Evolutionary conservation across 129 eudicot genomes (phyloP), one percentile per base, ranked within the genome.

Genomic region (Sambucus nigra): DNA sequence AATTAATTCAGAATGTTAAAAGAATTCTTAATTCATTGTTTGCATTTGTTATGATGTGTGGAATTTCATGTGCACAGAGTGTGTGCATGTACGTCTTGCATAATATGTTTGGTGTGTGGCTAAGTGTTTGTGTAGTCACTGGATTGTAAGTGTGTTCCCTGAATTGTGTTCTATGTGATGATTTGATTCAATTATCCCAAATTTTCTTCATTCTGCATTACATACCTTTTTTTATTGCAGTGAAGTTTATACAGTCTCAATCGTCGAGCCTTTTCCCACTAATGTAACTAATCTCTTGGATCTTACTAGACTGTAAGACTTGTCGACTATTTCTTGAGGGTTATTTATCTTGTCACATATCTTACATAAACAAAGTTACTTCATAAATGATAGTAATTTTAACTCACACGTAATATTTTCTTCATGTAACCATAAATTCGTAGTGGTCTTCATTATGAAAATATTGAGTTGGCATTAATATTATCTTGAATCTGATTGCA

Each of bases 191-290:
- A 32, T 5, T 12, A n/a, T 25, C 55, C 60, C 33, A 42, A 25
- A n/a, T n/a, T n/a, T n/a, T n/a, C n/a, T n/a, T n/a, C n/a, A n/a
- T n/a, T n/a, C n/a, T n/a, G n/a, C n/a, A n/a, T n/a, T n/a, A 25
- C 29, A 22, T 31, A 26, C 6, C 6, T 13, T 4, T 18, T 49
- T 18, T 39, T 4, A 15, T 68, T 76, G 53, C 76, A 86, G 99
- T 74, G 96, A 92, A 82, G 96, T 82, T 19, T 92, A 86, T 70
- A 96, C 96, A 5, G 99, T 92, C 18, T 92, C 99, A 14, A 82
- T 92, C 65, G 96, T 86, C 49, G 99, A 96, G 47, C 94, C 99
- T 29, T 92, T 92, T 72, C 99, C 99, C 35, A 78, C 86, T 67
- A 94, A 94, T 55, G 96, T 92, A 50, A 92, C 99, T 53, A 92